Conservation (phyloP, 2,329 filamentous ascomycete species). For the Colletotrichum salicis region DNA sequence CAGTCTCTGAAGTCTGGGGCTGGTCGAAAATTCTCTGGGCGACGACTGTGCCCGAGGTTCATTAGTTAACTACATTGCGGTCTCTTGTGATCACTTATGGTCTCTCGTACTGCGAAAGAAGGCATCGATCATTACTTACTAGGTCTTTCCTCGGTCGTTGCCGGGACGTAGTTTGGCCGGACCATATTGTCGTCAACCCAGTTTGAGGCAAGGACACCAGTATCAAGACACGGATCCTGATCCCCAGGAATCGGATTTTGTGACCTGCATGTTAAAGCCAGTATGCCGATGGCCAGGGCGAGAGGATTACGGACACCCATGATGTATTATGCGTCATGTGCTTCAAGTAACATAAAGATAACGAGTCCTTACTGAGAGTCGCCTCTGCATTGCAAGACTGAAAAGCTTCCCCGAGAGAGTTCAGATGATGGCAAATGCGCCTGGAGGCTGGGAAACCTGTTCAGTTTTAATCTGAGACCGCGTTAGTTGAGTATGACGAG, state of each 20-base stretch:
- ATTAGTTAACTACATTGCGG: rapidly evolving
- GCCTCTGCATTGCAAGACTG: background rate
- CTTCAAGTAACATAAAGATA: background rate
- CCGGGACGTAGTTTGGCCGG: conserved; percentile 1
- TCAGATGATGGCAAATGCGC: background rate
- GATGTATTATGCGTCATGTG: background rate
- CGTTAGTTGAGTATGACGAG: background rate
- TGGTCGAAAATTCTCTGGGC: conserved; percentile 5
- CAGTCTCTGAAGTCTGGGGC: background rate
- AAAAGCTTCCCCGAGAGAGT: background rate
- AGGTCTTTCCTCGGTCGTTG: background rate
- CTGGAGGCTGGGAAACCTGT: background rate
- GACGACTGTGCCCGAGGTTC: background rate
- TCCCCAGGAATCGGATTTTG: background rate
- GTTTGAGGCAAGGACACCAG: background rate
- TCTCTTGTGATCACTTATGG: no score
- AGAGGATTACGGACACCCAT: background rate
- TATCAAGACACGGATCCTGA: background rate
- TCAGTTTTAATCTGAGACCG: background rate
- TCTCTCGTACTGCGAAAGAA: background rate
- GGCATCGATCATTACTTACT: background rate
- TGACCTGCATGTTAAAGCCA: background rate
- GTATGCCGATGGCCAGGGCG: background rate
- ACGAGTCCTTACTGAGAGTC: background rate
- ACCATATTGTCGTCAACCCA: background rate